Conservation (phyloP, 1,139 yeast species). For the Geotrichum siamense region DNA sequence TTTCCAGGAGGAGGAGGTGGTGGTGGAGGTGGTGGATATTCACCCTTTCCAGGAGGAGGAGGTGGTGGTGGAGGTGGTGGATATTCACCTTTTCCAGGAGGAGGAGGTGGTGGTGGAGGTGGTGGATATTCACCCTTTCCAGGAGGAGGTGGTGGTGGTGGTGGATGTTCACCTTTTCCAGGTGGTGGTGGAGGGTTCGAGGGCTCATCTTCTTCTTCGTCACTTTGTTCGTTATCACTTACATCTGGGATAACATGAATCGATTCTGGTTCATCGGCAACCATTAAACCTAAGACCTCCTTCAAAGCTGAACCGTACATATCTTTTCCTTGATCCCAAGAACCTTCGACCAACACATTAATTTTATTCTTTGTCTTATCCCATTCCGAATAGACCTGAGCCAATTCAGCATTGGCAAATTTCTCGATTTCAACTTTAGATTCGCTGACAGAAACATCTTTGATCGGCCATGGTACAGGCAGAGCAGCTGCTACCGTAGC, state of each 20-base stretch:
- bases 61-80: neutral
- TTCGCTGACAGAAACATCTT: neutral
- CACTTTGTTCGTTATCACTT: neutral
- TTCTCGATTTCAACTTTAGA: neutral
- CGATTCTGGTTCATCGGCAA: neutral
- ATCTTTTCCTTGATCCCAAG: neutral
- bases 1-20: neutral
- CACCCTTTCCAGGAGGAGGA: neutral
- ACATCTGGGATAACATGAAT: neutral
- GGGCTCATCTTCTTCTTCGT: neutral
- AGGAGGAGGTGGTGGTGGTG: neutral
- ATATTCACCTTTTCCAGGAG: neutral
- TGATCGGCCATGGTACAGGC: conserved; percentile 2
- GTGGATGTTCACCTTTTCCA: neutral
- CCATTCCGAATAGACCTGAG: neutral
- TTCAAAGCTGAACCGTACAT: neutral
- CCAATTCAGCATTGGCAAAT: neutral
- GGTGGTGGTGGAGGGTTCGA: neutral
- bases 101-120: neutral
- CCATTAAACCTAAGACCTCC: neutral
- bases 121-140: neutral
- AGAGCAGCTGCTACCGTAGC: neutral
- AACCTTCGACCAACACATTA: neutral
- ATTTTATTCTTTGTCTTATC: neutral
- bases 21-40: neutral